A percentile compares a stretch with the other conserved stretches of the same genome.
phyloP scores from a whole-genome alignment of 257 asterid species.

The Ilex aquifolium region DNA sequence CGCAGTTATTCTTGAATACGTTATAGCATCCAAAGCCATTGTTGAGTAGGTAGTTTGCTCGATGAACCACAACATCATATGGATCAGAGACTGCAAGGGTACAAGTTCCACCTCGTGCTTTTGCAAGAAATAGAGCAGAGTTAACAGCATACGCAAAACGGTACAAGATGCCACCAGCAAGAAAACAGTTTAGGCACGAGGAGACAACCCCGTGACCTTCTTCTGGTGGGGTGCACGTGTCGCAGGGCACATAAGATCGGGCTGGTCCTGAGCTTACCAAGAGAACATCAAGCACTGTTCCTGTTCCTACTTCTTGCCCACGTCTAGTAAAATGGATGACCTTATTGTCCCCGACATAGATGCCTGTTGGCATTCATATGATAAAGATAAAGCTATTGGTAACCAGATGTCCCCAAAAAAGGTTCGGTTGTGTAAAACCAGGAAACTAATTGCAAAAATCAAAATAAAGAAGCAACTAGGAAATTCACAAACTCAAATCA shows the following conservation, averaged over 20 bases:
- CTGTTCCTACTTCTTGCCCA: slow-evolving; percentile 5
- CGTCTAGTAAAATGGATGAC: neutral
- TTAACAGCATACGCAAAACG: neutral
- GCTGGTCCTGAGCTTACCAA: slow-evolving; percentile 3
- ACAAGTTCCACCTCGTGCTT: slow-evolving; percentile 1
- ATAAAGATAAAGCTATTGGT: neutral
- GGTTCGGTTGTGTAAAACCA: too few relatives aligned
- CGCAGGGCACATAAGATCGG: neutral
- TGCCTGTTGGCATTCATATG: neutral
- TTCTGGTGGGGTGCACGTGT: neutral
- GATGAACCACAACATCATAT: neutral
- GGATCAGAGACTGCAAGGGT: neutral
- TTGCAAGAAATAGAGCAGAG: neutral
- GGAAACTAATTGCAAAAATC: too few relatives aligned
- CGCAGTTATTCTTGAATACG: neutral
- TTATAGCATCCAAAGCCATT: slow-evolving; percentile 1
- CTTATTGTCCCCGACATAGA: neutral
- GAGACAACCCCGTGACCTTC: neutral
- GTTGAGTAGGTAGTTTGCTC: neutral
- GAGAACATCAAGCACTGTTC: neutral
- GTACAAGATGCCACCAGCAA: neutral
- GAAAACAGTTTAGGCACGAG: slow-evolving; percentile 1
- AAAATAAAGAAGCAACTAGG: too few relatives aligned
- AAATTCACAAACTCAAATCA: too few relatives aligned
- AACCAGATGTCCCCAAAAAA: too few relatives aligned